Conservation (phyloP, 768 basidiomycete genomes). For the Termitomyces sp. region DNA sequence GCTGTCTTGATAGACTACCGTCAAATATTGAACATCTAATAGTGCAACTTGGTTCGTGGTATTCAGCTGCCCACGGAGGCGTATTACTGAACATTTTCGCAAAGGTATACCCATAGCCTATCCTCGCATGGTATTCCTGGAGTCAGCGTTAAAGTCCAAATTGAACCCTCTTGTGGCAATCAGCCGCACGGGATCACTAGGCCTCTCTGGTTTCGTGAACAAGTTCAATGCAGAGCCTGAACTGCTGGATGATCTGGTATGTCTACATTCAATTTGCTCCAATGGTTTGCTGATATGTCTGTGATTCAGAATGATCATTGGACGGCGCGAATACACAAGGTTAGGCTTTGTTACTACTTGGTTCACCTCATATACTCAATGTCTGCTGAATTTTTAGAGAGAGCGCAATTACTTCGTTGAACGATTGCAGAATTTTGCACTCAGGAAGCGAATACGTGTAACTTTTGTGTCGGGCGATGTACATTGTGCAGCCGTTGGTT, state of each 20-base stretch:
- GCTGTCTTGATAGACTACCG: slow-evolving; percentile 58
- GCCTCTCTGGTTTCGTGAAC: slow-evolving; percentile 78
- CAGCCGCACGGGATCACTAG: slow-evolving; percentile 62
- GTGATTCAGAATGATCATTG: slow-evolving; percentile 78
- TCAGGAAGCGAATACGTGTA: slow-evolving; percentile 62
- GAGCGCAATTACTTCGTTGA: slow-evolving; percentile 90
- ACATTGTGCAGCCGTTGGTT: slow-evolving; percentile 83
- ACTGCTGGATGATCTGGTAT: slow-evolving; percentile 85
- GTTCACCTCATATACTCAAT: background rate
- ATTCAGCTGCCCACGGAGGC: background rate
- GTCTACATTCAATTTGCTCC: slow-evolving; percentile 14
- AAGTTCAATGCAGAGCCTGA: slow-evolving; percentile 93
- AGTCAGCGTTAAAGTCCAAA: slow-evolving; percentile 72
- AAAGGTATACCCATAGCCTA: slow-evolving; percentile 83
- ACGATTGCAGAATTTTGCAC: slow-evolving; percentile 72
- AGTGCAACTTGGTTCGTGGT: slow-evolving; percentile 63
- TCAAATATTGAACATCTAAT: slow-evolving; percentile 74
- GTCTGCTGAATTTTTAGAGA: slow-evolving; percentile 38
- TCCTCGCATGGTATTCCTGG: slow-evolving; percentile 90
- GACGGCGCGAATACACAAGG: slow-evolving; percentile 82
- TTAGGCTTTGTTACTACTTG: slow-evolving; percentile 18
- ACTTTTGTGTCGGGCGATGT: slow-evolving; percentile 91
- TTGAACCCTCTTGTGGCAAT: slow-evolving; percentile 82
- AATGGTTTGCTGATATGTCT: background rate
- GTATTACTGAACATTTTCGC: background rate